Evolutionary conservation across 2,329 filamentous ascomycete genomes (phyloP), one percentile per base, ranked within the genome.

Genomic region (Aurifilum marmelostoma): DNA sequence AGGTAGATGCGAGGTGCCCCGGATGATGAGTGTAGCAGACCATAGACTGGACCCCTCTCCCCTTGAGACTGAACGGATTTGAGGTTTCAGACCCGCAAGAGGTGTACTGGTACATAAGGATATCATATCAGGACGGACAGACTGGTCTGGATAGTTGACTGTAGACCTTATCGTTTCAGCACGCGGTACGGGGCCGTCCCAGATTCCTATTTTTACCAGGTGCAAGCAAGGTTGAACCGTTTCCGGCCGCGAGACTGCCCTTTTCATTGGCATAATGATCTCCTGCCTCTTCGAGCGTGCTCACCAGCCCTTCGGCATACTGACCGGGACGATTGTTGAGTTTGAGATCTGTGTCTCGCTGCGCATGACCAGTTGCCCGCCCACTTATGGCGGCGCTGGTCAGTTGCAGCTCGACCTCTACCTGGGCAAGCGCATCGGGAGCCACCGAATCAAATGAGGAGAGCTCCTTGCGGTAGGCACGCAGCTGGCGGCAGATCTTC

Each of bases 231-330:
- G 32, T 58, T 59, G 21, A 43, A 16, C 58, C 52, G 43, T 65
- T 62, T 63, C 56, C 18, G 56, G 56, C 66, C 54, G 52, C 60
- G 18, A 43, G 68, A 34, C 59, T 60, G 21, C n/a, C 67, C 27
- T 34, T 37, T 16, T 60, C 34, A n/a, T 47, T 43, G 39, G 32
- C 41, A 27, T 41, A 41, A 27, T 84, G n/a, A n/a, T 81, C 64
- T 93, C 83, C 77, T 91, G n/a, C 92, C 77, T 93, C 89, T 72
- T 94, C 91, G 59, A 94, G 83, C 78, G 93, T 84, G 60, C 84
- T 87, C 7, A 93, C 88, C 62, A 94, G 81, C 70, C 89, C 85
- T 75, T 93, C 90, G 2, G 90, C 92, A 75, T 93, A 93, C 78
- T 92, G 88, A 73, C 93, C 92, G 9, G 94, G 80, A 59, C 94